Conservation (phyloP, 208 protist species). For the Naegleria lovaniensis region DNA sequence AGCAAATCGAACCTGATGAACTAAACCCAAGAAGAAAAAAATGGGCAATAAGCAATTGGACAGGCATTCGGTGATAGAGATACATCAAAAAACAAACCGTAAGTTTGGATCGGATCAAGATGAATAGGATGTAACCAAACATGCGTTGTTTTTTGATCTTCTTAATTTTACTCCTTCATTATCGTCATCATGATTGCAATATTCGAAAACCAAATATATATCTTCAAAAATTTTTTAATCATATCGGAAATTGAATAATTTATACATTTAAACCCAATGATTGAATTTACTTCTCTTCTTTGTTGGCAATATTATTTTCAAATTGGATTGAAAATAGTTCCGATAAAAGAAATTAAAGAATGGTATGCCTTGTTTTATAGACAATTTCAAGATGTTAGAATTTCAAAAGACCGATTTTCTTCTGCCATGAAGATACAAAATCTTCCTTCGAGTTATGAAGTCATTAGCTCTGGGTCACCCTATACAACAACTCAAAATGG, state of each 20-base stretch:
- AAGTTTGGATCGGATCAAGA: background rate
- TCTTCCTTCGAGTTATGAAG: background rate
- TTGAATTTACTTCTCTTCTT: no score
- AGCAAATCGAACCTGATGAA: no score
- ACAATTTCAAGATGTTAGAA: background rate
- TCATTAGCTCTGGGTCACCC: background rate
- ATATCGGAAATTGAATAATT: no score
- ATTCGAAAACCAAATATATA: no score
- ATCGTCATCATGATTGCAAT: no score
- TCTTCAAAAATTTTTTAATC: no score
- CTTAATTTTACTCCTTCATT: no score
- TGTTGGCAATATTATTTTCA: no score
- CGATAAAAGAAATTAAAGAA: background rate
- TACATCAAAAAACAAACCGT: background rate
- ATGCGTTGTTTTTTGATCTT: background rate
- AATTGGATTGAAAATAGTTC: background rate
- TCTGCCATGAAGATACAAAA: background rate
- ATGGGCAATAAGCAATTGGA: background rate
- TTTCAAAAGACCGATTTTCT: background rate
- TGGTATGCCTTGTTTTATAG: background rate
- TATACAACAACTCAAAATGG: no score
- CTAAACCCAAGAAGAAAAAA: no score
- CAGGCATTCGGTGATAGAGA: background rate
- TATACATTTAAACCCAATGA: no score
- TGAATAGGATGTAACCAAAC: background rate